Conservation (phyloP, 2,329 filamentous ascomycete genomes). For the Domatiomyces globalis region DNA sequence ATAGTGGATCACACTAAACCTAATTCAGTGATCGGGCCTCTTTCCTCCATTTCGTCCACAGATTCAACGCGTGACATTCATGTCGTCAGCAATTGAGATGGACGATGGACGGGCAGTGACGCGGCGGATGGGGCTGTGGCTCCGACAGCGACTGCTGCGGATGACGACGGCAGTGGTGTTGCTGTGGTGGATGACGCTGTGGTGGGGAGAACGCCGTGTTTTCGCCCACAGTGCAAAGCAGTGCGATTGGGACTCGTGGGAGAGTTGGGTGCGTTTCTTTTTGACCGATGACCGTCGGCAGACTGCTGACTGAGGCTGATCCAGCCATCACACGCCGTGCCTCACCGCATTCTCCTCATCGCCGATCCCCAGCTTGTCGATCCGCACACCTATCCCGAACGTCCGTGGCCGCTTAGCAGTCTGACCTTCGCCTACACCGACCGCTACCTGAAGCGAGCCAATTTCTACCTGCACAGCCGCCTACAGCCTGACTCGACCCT, state of each 20-base stretch:
- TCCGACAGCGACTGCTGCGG: not conserved
- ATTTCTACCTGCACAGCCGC: constrained; percentile 58
- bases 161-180: constrained; percentile 39
- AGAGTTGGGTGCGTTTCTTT: constrained; percentile 59
- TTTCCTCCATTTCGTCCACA: no score
- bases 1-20: no score
- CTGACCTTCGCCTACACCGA: constrained; percentile 65
- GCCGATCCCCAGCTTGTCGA: constrained; percentile 88
- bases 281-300: not conserved
- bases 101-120: not conserved
- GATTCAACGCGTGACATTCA: not conserved
- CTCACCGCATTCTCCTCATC: constrained; percentile 71
- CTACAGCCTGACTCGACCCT: constrained; percentile 77
- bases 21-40: no score
- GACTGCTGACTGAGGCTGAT: constrained; percentile 3
- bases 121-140: not conserved
- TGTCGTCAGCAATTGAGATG: not conserved
- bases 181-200: constrained; percentile 61
- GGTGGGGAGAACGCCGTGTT: constrained; percentile 72
- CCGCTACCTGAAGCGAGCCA: constrained; percentile 74
- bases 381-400: constrained; percentile 83
- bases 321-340: constrained; percentile 61
- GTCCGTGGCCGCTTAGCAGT: constrained; percentile 56
- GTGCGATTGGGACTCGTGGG: constrained; percentile 80
- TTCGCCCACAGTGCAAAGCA: constrained; percentile 56